Conservation (phyloP, 192 early-diverging fungal genomes). For the Helicostylum pulchrum region DNA sequence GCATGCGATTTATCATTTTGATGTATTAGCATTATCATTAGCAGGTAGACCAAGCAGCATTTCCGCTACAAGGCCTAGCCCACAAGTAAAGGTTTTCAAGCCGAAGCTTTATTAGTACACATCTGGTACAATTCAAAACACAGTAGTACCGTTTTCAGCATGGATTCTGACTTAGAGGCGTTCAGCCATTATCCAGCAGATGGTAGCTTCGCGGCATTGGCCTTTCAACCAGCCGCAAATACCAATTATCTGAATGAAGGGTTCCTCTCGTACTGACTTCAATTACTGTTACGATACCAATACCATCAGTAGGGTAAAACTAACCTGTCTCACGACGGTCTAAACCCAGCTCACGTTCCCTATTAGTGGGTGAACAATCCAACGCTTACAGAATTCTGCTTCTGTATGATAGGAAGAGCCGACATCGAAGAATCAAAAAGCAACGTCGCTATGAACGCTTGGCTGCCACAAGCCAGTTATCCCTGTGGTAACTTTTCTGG, state of each 20-base stretch:
- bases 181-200: constrained; percentile 71
- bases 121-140: constrained; percentile 29
- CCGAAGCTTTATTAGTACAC: constrained; percentile 13
- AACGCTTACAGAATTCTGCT: constrained; percentile 83
- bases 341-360: constrained; percentile 92
- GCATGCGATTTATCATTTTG: constrained; percentile 45
- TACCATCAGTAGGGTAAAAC: constrained; percentile 90
- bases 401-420: constrained; percentile 85
- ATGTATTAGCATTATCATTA: constrained; percentile 38
- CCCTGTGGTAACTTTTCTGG: constrained; percentile 83
- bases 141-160: constrained; percentile 55
- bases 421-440: constrained; percentile 87
- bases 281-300: constrained; percentile 71
- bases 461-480: constrained; percentile 76
- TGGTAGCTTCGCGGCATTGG: constrained; percentile 73
- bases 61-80: constrained; percentile 26
- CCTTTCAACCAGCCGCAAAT: constrained; percentile 64
- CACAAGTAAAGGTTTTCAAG: constrained; percentile 39
- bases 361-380: constrained; percentile 88
- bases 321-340: constrained; percentile 95
- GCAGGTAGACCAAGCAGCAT: constrained; percentile 9
- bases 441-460: constrained; percentile 83
- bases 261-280: constrained; percentile 80
- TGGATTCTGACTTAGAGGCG: constrained; percentile 73
- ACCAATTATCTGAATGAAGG: constrained; percentile 49